Evolutionary conservation across 306 rosid species (phyloP).

Genomic region (Vigna unguiculata): DNA sequence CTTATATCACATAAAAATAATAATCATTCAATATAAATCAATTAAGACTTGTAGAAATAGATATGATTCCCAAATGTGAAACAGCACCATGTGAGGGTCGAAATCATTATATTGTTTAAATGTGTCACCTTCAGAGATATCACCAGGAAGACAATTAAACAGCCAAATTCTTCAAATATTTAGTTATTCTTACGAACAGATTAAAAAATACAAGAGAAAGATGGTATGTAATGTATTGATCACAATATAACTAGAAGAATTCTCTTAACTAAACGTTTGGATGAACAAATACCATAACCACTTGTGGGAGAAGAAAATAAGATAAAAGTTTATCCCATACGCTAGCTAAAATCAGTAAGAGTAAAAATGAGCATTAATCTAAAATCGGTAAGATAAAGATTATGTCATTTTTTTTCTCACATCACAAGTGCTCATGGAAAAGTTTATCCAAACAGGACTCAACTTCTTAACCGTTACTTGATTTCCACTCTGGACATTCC

Average conservation of each 20-base stretch:
- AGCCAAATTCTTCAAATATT: neutral
- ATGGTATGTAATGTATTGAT: neutral
- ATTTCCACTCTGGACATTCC: too few relatives aligned
- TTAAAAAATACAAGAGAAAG: neutral
- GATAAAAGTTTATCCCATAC: too few relatives aligned
- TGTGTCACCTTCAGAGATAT: neutral
- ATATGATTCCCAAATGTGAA: slow-evolving; percentile 74
- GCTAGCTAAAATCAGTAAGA: too few relatives aligned
- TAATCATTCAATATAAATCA: slow-evolving; percentile 16
- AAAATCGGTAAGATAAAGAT: too few relatives aligned
- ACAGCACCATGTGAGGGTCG: slow-evolving; percentile 94
- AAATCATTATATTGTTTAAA: slow-evolving; percentile 44
- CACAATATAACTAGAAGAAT: neutral
- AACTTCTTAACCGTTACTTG: too few relatives aligned
- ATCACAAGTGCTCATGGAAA: too few relatives aligned
- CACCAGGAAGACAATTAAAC: neutral
- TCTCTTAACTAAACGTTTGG: neutral
- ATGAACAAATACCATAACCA: too few relatives aligned
- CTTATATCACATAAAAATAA: slow-evolving; percentile 23
- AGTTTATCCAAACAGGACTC: too few relatives aligned
- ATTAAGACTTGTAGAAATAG: slow-evolving; percentile 72
- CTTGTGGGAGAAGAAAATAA: too few relatives aligned
- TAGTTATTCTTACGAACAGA: neutral
- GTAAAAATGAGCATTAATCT: too few relatives aligned
- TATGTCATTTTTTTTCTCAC: too few relatives aligned